Base-by-base conservation (phyloP, 371 early-diverging fungal species). In the Entomophthora muscae region DNA sequence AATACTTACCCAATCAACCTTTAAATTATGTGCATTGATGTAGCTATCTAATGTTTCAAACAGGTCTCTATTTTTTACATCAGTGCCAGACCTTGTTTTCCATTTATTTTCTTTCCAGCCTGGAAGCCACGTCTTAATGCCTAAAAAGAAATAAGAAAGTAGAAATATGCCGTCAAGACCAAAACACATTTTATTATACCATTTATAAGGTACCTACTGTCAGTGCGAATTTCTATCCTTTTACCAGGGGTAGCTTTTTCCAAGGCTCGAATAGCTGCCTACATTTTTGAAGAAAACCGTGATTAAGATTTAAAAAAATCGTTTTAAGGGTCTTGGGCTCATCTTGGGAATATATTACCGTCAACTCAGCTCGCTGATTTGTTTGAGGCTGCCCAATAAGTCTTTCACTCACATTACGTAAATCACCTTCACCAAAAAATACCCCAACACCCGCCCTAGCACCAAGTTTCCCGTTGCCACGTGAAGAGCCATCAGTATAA, bases 321-420 rank as follows among this genome's bases (percentile, higher is more conserved):
- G 17, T 42, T 42, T 42, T 10, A 10, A 42, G 17, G 17, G 17
- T 42, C 10, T 17, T 42, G 17, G 42, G 17, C 5, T 5, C 42
- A 42, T 10, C 42, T 42, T 42, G 17, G 27, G 28, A 27, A 57
- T 55, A 61, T 60, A 13, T 65, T 67, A 77, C 86, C 68, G 70
- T 76, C 12, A 90, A 71, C 69, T 93, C 94, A 2, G 92, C 94
- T 13, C 92, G 75, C 70, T 91, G 88, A 74, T 90, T 93, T 0
- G 92, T 91, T 64, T 88, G 90, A 22, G 71, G 68, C 2, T 63
- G 66, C 0, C 84, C 83, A 1, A 59, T 56, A 21, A 91, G 73
- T 7, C 79, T 77, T 60, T 75, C 84, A 30, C 84, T 83, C 23
- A 83, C 66, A 71, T 91, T 93, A 52, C 89, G 73, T 22, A 84